These are phyloP conservation scores for Kwoniella sp. DNA, from an alignment of 768 basidiomycete genomes.

Conservation along the genomic window DNA sequence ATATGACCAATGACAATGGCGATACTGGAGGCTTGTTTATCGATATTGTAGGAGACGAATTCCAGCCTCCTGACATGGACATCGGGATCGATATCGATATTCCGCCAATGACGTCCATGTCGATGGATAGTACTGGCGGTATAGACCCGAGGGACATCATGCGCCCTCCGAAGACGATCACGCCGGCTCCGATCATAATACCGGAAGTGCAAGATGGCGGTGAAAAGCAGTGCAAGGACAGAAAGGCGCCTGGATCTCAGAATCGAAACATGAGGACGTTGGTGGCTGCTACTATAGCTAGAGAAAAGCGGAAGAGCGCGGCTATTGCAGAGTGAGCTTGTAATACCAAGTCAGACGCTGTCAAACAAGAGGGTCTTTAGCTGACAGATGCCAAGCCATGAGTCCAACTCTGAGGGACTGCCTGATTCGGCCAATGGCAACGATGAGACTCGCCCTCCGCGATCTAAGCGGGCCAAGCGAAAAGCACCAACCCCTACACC, in stretches of 20 bases:
- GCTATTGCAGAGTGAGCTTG: background rate
- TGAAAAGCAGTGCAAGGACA: background rate
- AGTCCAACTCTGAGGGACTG: too few species aligned
- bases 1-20: background rate
- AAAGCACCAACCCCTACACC: background rate
- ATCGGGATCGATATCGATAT: background rate
- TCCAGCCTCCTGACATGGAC: conserved; percentile 11
- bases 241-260: too few species aligned
- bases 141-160: conserved; percentile 11
- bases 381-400: background rate
- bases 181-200: background rate
- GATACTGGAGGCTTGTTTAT: conserved; percentile 2
- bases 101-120: background rate
- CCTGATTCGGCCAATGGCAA: background rate
- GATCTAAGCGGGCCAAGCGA: background rate
- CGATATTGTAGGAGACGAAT: conserved; percentile 2
- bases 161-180: background rate
- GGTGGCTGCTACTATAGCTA: background rate
- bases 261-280: too few species aligned
- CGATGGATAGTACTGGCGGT: background rate
- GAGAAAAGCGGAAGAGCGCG: conserved; percentile 2
- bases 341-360: background rate
- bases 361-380: too few species aligned
- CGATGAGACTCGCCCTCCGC: background rate
- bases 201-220: background rate